phyloP scores from a whole-genome alignment of 139 green algal species.

The Pseudopediastrum boryanum region DNA sequence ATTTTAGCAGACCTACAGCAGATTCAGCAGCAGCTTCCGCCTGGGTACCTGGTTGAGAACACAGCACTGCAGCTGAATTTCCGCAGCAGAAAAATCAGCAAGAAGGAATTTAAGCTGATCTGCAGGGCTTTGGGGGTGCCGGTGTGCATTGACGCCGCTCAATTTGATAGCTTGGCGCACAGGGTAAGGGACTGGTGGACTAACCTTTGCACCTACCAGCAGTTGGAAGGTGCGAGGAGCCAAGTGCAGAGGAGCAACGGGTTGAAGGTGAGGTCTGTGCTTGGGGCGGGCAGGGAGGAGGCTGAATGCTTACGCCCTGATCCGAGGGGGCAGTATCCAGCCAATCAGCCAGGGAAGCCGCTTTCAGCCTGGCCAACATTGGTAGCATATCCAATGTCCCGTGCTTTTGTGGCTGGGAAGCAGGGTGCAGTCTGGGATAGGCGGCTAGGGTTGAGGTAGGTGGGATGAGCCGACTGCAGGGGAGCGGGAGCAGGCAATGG shows the following conservation, averaged over 20 bases:
- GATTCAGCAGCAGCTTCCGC: not conserved
- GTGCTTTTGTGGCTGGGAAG: no score
- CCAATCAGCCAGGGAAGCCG: no score
- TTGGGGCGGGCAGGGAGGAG: no score
- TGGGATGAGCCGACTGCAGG: not conserved
- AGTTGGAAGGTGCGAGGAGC: not conserved
- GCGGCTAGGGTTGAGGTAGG: no score
- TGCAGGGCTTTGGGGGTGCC: not conserved
- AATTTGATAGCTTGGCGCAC: not conserved
- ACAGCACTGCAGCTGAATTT: not conserved
- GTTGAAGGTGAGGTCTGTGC: no score
- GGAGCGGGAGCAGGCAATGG: not conserved
- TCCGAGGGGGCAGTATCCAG: no score
- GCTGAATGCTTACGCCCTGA: no score
- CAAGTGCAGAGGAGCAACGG: no score
- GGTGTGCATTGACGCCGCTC: constrained; percentile 4
- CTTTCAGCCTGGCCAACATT: no score
- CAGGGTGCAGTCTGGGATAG: no score
- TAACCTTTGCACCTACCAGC: constrained; percentile 11
- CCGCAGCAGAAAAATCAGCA: not conserved
- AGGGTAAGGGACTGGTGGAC: constrained; percentile 1
- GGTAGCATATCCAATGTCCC: no score
- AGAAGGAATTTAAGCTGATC: not conserved
- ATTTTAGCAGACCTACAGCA: no score
- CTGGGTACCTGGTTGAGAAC: constrained; percentile 9